Conservation (phyloP, 108 stramenopile species). For the Aurantiochytrium sp. region DNA sequence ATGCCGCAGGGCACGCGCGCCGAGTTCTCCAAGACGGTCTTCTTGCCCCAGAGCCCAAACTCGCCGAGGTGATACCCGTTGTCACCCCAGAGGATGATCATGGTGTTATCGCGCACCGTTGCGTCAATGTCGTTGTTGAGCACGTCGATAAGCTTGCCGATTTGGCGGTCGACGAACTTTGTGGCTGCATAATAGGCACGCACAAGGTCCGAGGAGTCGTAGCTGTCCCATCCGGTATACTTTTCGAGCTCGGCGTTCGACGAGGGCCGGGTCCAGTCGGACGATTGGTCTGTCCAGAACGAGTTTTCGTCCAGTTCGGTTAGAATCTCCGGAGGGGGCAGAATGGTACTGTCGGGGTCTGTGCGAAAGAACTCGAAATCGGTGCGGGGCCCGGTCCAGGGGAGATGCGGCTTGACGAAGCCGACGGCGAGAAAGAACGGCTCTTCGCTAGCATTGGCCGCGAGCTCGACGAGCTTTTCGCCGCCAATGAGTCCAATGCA, state of each 20-base stretch:
- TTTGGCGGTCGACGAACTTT: not conserved
- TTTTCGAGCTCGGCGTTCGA: not conserved
- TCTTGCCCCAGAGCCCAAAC: not conserved
- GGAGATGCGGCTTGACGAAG: conserved; percentile 30
- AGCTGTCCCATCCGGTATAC: not conserved
- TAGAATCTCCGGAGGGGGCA: not conserved
- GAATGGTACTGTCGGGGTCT: not conserved
- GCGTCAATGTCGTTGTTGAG: not conserved
- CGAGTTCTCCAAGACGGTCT: not conserved
- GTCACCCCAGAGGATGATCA: not conserved
- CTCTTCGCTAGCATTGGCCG: not conserved
- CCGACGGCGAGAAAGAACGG: conserved; percentile 37
- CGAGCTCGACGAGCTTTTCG: not conserved
- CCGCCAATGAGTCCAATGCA: not conserved
- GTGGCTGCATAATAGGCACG: conserved; percentile 21
- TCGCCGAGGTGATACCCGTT: not conserved
- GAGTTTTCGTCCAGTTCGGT: not conserved
- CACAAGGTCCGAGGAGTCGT: not conserved
- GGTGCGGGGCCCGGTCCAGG: not conserved
- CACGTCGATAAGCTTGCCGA: not conserved
- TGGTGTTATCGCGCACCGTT: not conserved
- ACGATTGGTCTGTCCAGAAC: not conserved
- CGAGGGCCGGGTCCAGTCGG: not conserved
- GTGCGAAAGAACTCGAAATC: not conserved
- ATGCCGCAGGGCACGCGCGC: conserved; percentile 2